Evolutionary conservation across 805 yeast species (phyloP).

Genomic region (Saturnispora saitoi): DNA sequence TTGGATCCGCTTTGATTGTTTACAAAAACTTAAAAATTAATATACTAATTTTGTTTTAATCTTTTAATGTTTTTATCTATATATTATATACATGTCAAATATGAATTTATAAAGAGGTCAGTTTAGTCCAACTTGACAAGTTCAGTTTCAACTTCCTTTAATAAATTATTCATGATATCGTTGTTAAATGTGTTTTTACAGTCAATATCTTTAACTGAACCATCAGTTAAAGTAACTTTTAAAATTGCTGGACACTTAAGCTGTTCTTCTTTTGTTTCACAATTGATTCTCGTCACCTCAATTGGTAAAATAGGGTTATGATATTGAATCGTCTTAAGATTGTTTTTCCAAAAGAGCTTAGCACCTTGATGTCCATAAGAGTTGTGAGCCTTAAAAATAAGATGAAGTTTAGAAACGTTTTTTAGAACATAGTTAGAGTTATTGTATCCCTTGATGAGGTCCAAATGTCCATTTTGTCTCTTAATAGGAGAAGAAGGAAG

Average conservation of each 20-base stretch:
- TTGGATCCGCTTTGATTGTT: too few species aligned
- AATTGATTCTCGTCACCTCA: constrained; percentile 47
- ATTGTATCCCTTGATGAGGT: constrained; percentile 42
- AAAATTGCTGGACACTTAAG: constrained; percentile 39
- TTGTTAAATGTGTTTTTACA: constrained; percentile 42
- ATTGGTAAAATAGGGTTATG: constrained; percentile 71
- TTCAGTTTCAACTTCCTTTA: constrained; percentile 43
- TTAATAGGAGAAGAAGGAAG: constrained; percentile 35
- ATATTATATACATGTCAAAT: neutral
- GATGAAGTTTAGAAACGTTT: constrained; percentile 36
- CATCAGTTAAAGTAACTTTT: constrained; percentile 32
- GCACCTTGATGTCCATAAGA: constrained; percentile 57
- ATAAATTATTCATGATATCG: constrained; percentile 50
- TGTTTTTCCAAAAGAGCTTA: constrained; percentile 64
- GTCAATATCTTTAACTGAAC: constrained; percentile 37
- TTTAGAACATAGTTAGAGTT: constrained; percentile 32
- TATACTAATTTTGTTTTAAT: neutral
- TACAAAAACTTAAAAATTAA: too few species aligned
- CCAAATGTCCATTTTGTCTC: constrained; percentile 43
- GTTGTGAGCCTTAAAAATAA: constrained; percentile 39
- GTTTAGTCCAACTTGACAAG: constrained; percentile 25
- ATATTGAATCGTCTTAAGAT: constrained; percentile 69
- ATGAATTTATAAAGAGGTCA: neutral
- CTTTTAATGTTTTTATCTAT: neutral
- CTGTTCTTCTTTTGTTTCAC: constrained; percentile 34